Percentiles rank a stretch among this genome's conserved stretches.
Evolutionary conservation across 2,329 filamentous ascomycete species (phyloP).

Genomic region (Penicillium concentricum): DNA sequence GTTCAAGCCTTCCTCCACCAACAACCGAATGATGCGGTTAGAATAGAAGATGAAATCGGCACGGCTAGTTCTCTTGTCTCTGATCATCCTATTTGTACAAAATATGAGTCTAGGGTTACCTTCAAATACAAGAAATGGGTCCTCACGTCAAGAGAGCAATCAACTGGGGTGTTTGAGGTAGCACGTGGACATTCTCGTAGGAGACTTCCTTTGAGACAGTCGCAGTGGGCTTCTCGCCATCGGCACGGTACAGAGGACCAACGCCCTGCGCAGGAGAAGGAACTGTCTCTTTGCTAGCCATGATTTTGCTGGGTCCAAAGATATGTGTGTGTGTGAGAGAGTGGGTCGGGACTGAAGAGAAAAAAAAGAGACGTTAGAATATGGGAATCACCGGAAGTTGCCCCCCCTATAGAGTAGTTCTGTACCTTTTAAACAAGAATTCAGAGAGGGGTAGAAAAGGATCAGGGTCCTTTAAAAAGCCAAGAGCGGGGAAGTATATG

Average conservation of each 20-base stretch:
- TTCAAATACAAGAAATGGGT: constrained; percentile 1
- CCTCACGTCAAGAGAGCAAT: constrained; percentile 96
- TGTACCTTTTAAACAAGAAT: background rate
- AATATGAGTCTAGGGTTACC: constrained; percentile 6
- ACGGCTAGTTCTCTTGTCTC: constrained; percentile 82
- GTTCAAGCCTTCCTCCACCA: constrained; percentile 96
- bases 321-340: background rate
- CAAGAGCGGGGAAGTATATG: constrained; percentile 15
- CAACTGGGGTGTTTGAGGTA: constrained; percentile 91
- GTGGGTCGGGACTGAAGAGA: background rate
- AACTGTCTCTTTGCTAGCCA: constrained; percentile 31
- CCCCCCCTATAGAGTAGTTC: too few species aligned
- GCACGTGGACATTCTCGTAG: constrained; percentile 83
- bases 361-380: background rate
- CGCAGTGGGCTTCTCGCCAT: constrained; percentile 76
- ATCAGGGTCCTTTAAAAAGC: background rate
- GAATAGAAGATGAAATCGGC: constrained; percentile 99
- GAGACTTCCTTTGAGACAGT: constrained; percentile 82
- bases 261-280: constrained; percentile 63
- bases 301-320: constrained; percentile 12
- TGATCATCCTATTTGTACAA: constrained; percentile 72
- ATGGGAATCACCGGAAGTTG: background rate
- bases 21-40: constrained; percentile 92
- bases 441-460: constrained; percentile 2
- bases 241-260: constrained; percentile 74